Evolutionary conservation across 257 asterid species (phyloP), one percentile per base, ranked within the genome.

Genomic region (Eucommia ulmoides): DNA sequence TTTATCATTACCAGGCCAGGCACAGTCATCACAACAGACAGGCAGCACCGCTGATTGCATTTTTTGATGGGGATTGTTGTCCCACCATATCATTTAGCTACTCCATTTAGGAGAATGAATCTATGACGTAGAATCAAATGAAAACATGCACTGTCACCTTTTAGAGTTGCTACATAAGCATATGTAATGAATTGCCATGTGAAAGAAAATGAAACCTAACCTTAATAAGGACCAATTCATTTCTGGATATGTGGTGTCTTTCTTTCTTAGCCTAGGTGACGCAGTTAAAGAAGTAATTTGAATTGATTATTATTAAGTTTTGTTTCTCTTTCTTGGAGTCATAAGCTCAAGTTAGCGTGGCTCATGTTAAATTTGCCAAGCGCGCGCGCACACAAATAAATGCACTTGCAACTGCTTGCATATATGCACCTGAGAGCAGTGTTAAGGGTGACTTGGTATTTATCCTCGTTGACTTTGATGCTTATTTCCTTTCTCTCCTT

Each of bases 61-160:
- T 62, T 19, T 41, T 38, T 62, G 12, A 23, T 26, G 25, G 19
- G 48, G 46, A 23, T 57, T 38, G 41, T 25, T 45, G 22, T 24
- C 53, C 9, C 24, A 3, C n/a, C n/a, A n/a, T n/a, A n/a, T n/a
- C n/a, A n/a, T n/a, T n/a, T n/a, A n/a, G n/a, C n/a, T n/a, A n/a
- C 22, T 18, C 42, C 25, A 24, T 35, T 2, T 10, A 18, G 44
- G 44, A 4, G n/a, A 35, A 35, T 35, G 5, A 35, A 35, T 1
- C n/a, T 35, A 2, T 35, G 44, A 35, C 2, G 2, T 35, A 2
- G 1, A 29, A 35, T 35, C 14, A 11, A 35, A 35, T 10, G 44
- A 35, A 35, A 18, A 35, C 44, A 35, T 35, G 44, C 44, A 10
- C 16, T 35, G n/a, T 35, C 10, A 35, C 3, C 12, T 35, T 18